These are phyloP conservation scores for Xylaria telfairii DNA, from an alignment of 495 filamentous ascomycete species.

Conservation along the genomic window DNA sequence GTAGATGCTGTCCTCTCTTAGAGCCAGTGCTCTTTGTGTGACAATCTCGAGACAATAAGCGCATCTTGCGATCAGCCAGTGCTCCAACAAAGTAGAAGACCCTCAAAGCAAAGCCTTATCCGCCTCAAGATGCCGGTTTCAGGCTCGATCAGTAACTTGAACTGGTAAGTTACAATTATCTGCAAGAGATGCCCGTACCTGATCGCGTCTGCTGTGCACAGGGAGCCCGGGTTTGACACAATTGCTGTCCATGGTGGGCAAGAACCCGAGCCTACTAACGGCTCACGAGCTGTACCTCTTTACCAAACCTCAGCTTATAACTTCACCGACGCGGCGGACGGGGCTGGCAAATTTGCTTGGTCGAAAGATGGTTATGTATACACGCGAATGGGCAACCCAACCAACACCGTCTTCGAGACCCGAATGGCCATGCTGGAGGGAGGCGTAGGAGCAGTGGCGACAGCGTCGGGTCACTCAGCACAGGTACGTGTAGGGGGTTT, in stretches of 20 bases:
- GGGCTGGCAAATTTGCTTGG: slow-evolving; percentile 51
- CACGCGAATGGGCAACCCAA: slow-evolving; percentile 52
- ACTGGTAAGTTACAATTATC: slow-evolving; percentile 36
- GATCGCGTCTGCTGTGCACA: slow-evolving; percentile 25
- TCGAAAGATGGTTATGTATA: slow-evolving; percentile 51
- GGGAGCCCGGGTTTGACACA: slow-evolving; percentile 48
- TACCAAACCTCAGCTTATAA: slow-evolving; percentile 51
- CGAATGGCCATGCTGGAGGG: slow-evolving; percentile 52
- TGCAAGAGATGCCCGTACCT: slow-evolving; percentile 22
- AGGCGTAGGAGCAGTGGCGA: slow-evolving; percentile 49
- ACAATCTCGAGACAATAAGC: not conserved
- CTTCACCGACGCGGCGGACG: slow-evolving; percentile 51
- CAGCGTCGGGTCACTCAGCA: slow-evolving; percentile 49
- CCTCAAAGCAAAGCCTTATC: not conserved
- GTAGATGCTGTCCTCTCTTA: not conserved
- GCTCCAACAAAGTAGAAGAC: not conserved
- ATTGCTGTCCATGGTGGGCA: slow-evolving; percentile 49
- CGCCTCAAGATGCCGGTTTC: slow-evolving; percentile 36
- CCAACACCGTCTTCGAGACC: slow-evolving; percentile 49
- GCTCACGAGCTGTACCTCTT: slow-evolving; percentile 48
- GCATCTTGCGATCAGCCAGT: not conserved
- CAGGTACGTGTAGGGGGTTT: slow-evolving; percentile 30
- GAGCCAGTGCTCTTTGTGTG: not conserved
- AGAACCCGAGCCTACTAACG: slow-evolving; percentile 51
- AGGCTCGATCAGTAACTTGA: slow-evolving; percentile 40